Percentiles rank a stretch among this genome's conserved stretches.
Conservation (phyloP, 306 rosid genomes). For the Crataegus laevigata region DNA sequence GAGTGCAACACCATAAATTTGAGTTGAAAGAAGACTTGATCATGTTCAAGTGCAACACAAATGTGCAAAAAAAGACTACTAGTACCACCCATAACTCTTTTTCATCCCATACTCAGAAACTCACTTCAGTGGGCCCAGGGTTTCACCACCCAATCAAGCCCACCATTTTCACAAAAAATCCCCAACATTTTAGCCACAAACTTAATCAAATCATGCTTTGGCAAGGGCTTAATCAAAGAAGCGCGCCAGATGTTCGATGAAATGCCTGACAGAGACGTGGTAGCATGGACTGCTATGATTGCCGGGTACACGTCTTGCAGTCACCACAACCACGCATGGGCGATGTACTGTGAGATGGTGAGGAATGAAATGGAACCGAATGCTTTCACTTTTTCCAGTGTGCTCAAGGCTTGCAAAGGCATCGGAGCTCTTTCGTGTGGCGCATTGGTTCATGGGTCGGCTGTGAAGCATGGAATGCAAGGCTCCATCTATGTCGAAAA, state of each 20-base stretch:
- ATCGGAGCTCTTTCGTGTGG: conserved; percentile 50
- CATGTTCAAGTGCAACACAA: background rate
- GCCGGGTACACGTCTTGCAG: conserved; percentile 51
- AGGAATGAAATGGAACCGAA: conserved; percentile 34
- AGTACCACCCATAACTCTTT: conserved; percentile 15
- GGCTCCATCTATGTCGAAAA: conserved; percentile 53
- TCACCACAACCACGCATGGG: conserved; percentile 41
- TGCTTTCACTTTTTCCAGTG: conserved; percentile 57
- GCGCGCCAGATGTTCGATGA: conserved; percentile 62
- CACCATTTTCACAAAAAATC: conserved; percentile 31
- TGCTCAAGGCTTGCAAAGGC: conserved; percentile 61
- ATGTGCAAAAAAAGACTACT: conserved; percentile 21
- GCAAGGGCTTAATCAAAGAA: conserved; percentile 31
- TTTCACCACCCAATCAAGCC: conserved; percentile 6
- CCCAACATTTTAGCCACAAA: conserved; percentile 40
- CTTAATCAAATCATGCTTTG: conserved; percentile 36
- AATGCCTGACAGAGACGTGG: conserved; percentile 55
- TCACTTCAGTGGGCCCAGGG: conserved; percentile 22
- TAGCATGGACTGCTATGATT: conserved; percentile 70
- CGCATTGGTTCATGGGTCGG: conserved; percentile 44
- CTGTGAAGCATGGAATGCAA: conserved; percentile 40
- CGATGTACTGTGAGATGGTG: conserved; percentile 45
- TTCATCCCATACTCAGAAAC: conserved; percentile 37
- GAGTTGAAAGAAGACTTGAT: background rate
- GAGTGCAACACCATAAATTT: no score